phyloP scores from a whole-genome alignment of 495 filamentous ascomycete genomes.

The Xylaria bambusicola region DNA sequence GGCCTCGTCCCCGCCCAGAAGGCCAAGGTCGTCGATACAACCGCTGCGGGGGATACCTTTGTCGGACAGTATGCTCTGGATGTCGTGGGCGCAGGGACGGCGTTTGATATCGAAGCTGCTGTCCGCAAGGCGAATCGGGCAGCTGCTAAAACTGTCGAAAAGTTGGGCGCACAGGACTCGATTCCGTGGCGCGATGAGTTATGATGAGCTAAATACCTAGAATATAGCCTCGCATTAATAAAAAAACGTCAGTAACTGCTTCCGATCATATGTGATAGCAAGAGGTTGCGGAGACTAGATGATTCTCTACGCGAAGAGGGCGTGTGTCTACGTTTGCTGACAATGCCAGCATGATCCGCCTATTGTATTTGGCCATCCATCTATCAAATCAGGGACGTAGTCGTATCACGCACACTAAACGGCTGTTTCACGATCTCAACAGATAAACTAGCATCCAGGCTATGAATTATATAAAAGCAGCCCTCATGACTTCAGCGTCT shows the following conservation, averaged over 20 bases:
- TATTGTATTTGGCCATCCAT: too few relatives aligned
- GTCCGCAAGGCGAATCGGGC: slow-evolving; percentile 71
- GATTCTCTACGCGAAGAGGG: too few relatives aligned
- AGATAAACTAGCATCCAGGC: too few relatives aligned
- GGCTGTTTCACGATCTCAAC: too few relatives aligned
- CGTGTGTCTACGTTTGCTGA: too few relatives aligned
- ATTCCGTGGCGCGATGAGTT: slow-evolving; percentile 90
- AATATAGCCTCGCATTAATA: too few relatives aligned
- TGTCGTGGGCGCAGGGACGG: slow-evolving; percentile 38
- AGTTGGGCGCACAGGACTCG: slow-evolving; percentile 76
- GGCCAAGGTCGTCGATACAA: slow-evolving; percentile 84
- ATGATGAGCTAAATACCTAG: too few relatives aligned
- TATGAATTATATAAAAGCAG: not conserved
- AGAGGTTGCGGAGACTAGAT: too few relatives aligned
- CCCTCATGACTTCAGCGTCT: not conserved
- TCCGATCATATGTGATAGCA: not conserved
- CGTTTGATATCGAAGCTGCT: slow-evolving; percentile 57
- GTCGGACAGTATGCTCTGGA: slow-evolving; percentile 83
- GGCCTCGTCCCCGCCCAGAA: slow-evolving; percentile 57
- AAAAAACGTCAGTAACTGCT: too few relatives aligned
- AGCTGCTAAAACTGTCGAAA: slow-evolving; percentile 74
- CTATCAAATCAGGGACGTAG: too few relatives aligned
- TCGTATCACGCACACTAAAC: too few relatives aligned
- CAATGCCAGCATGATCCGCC: too few relatives aligned
- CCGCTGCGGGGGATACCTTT: slow-evolving; percentile 93